These are phyloP conservation scores for Ramaria rubella DNA, from an alignment of 768 basidiomycete species.

Conservation along the genomic window DNA sequence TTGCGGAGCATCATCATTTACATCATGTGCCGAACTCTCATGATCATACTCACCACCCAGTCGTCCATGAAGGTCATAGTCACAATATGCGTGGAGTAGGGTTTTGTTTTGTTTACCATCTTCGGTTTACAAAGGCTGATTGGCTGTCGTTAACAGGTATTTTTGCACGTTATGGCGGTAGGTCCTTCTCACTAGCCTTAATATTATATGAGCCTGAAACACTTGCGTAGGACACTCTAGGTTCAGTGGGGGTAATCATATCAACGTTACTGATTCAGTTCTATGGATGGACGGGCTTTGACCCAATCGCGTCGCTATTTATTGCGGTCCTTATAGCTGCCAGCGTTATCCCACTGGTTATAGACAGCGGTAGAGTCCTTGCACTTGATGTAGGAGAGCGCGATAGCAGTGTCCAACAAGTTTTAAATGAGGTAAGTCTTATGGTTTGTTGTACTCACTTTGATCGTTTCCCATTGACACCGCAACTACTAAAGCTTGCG, in stretches of 20 bases:
- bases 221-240: slow-evolving; percentile 72
- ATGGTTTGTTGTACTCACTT: background rate
- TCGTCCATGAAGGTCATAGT: slow-evolving; percentile 72
- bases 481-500: slow-evolving; percentile 44
- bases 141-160: slow-evolving; percentile 35
- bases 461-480: background rate
- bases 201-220: background rate
- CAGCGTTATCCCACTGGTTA: slow-evolving; percentile 90
- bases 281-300: slow-evolving; percentile 98
- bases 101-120: background rate
- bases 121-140: background rate
- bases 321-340: slow-evolving; percentile 94
- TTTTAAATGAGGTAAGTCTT: slow-evolving; percentile 54
- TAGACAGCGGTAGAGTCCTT: slow-evolving; percentile 87
- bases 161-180: slow-evolving; percentile 94
- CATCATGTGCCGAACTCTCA: slow-evolving; percentile 25
- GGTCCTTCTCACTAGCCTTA: slow-evolving; percentile 19
- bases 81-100: slow-evolving; percentile 94
- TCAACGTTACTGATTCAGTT: slow-evolving; percentile 92
- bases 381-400: slow-evolving; percentile 76
- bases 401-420: slow-evolving; percentile 46
- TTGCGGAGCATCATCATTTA: slow-evolving; percentile 47
- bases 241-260: slow-evolving; percentile 95
- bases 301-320: slow-evolving; percentile 95
- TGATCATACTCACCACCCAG: slow-evolving; percentile 24